phyloP scores from a whole-genome alignment of 495 filamentous ascomycete genomes.

The Pyrenopolyporus hunteri region DNA sequence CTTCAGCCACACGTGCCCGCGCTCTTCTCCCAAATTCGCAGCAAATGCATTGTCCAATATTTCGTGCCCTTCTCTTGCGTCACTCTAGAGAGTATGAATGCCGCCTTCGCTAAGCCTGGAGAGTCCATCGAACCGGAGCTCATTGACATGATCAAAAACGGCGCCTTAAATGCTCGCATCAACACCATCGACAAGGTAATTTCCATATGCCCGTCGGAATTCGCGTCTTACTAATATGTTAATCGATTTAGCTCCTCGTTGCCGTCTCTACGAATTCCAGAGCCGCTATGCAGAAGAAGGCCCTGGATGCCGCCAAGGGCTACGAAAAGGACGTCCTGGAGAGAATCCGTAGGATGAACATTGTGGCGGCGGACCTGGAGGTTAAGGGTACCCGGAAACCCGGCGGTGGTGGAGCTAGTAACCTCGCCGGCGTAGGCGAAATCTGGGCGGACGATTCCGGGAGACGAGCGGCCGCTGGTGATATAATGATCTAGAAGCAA shows the following conservation, averaged over 20 bases:
- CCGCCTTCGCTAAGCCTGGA: constrained; percentile 63
- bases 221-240: constrained; percentile 4
- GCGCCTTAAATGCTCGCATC: constrained; percentile 77
- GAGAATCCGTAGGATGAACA: constrained; percentile 74
- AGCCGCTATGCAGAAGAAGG: constrained; percentile 67
- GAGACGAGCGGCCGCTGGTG: background rate
- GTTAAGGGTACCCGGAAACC: constrained; percentile 53
- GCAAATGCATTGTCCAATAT: constrained; percentile 92
- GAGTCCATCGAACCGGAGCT: constrained; percentile 77
- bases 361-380: constrained; percentile 76
- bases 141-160: constrained; percentile 72
- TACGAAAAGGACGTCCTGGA: constrained; percentile 78
- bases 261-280: constrained; percentile 70
- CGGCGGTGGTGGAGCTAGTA: background rate
- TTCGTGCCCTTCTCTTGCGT: constrained; percentile 80
- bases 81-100: constrained; percentile 70
- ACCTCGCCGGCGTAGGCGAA: constrained; percentile 31
- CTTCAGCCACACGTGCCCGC: constrained; percentile 74
- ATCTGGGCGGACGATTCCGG: constrained; percentile 28
- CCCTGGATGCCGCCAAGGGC: constrained; percentile 67
- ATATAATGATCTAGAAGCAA: constrained; percentile 4
- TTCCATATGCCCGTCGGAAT: background rate
- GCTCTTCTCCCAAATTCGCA: constrained; percentile 75
- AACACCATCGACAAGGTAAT: constrained; percentile 77
- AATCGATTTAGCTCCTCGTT: constrained; percentile 64